Evolutionary conservation across 2,329 filamentous ascomycete species (phyloP), one percentile per base, ranked within the genome.

Genomic region (Phoma sp.): DNA sequence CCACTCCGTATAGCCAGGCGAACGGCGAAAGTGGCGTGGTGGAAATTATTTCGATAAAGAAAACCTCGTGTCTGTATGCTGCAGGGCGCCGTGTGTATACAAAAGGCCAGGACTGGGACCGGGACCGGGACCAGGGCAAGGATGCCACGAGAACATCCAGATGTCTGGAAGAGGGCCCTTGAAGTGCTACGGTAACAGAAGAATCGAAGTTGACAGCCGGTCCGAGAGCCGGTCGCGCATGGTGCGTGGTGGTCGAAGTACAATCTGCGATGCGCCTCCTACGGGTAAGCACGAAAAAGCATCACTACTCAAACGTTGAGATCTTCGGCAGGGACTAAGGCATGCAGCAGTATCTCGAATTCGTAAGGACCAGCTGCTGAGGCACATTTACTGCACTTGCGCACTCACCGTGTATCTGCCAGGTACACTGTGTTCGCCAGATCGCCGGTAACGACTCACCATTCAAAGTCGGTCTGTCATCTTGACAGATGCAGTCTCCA

Each of bases 71-170:
- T 45, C 20, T 36, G 32, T 38, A 18, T 17, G 21, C 51, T 54
- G 45, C 51, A 49, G 51, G 51, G 40, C 34, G 39, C 39, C 34
- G 30, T 48, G 46, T 21, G 28, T 26, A 23, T 26, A 33, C 36
- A 42, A 36, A 36, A 6, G 28, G 21, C 36, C 36, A 42, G 25
- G 25, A 37, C 20, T 18, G 17, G 29, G 28, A 21, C 45, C 23
- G 15, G 20, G 48, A 29, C 28, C 30, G 18, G 17, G 28, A 28
- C 20, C 17, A 10, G 28, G 25, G 21, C 51, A 29, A 33, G 51
- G 51, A 40, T 54, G 45, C 51, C 51, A 54, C 45, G 51, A 54
- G 51, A 54, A 49, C 32, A 7, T 46, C 51, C 51, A 45, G 18
- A 37, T 14, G 20, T 28, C 23, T 40, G 45, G 40, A 42, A 32